phyloP scores from a whole-genome alignment of 441 rosid genomes.

The Gossypium schwendimanii region DNA sequence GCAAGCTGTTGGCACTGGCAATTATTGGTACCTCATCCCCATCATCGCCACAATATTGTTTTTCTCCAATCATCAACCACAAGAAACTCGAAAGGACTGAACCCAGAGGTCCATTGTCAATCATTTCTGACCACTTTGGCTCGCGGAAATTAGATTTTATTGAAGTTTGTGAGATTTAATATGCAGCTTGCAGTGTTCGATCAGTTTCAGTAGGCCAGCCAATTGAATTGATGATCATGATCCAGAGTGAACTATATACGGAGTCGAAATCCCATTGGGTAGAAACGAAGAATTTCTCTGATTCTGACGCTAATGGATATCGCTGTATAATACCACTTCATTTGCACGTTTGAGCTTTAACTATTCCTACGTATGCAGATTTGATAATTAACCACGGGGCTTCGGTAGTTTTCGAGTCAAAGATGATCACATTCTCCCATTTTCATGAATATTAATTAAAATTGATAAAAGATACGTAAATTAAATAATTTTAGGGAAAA shows the following conservation, averaged over 20 bases:
- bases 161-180: background rate
- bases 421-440: background rate
- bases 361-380: background rate
- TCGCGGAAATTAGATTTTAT: background rate
- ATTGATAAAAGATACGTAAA: background rate
- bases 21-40: conserved; percentile 8
- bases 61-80: conserved; percentile 16
- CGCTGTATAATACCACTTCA: conserved; percentile 13
- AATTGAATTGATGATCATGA: background rate
- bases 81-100: background rate
- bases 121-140: background rate
- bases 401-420: background rate
- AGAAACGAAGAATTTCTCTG: background rate
- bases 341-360: background rate
- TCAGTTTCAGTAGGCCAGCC: conserved; percentile 1
- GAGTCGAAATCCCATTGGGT: background rate
- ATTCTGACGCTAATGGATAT: conserved; percentile 12
- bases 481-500: background rate
- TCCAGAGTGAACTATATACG: background rate
- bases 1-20: conserved; percentile 10
- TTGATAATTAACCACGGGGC: background rate
- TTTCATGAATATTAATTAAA: background rate
- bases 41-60: conserved; percentile 3
- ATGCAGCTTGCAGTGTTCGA: background rate
- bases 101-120: conserved; percentile 11